Evolutionary conservation across 176 grass and related monocot genomes (phyloP).

Genomic region (Cenchrus americanus): DNA sequence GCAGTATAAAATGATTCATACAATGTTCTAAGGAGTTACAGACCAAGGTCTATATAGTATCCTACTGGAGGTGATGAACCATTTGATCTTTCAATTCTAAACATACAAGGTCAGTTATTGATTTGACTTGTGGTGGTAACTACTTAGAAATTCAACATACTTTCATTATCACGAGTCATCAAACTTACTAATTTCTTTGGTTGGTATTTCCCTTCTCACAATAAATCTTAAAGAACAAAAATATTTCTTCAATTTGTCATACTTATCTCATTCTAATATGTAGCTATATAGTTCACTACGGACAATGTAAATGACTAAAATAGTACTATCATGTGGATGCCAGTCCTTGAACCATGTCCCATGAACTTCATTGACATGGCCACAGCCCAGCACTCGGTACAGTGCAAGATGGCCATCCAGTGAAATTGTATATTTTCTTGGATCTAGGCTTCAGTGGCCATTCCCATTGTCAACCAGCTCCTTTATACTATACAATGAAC

Average conservation of each 20-base stretch:
- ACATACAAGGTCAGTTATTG: neutral
- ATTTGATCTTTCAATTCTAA: neutral
- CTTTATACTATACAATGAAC: neutral
- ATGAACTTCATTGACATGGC: neutral
- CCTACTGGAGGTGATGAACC: neutral
- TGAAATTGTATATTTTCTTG: neutral
- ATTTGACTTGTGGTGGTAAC: conserved; percentile 3
- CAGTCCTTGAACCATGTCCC: conserved; percentile 1
- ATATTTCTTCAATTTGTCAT: conserved; percentile 30
- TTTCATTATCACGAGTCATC: neutral
- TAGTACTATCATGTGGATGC: conserved; percentile 5
- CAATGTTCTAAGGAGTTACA: neutral
- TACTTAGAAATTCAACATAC: conserved; percentile 12
- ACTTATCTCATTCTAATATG: conserved; percentile 8
- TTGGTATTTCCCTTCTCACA: neutral
- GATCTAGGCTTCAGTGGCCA: neutral
- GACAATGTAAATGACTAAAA: conserved; percentile 1
- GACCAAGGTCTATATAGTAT: neutral
- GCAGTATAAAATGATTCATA: neutral
- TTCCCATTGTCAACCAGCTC: neutral
- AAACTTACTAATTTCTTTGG: neutral
- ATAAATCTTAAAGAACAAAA: conserved; percentile 10
- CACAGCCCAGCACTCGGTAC: neutral
- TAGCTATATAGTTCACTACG: neutral
- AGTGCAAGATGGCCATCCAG: neutral